Percentiles rank a stretch among this genome's conserved stretches.
Evolutionary conservation across 208 protist genomes (phyloP).

Genomic region (Spongospora subterranea): DNA sequence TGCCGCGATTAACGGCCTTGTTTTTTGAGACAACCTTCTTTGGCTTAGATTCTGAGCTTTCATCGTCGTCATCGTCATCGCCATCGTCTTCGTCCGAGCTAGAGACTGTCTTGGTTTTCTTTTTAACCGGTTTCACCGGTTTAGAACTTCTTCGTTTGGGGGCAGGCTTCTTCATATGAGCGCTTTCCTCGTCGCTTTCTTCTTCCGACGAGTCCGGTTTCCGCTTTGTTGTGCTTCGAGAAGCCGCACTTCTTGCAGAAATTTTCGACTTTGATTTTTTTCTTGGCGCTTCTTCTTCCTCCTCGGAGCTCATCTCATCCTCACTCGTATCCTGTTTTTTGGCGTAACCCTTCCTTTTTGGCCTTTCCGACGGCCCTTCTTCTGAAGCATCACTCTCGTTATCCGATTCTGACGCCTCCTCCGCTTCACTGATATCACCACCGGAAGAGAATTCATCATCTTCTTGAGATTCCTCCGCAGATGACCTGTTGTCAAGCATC

Average conservation of each 20-base stretch:
- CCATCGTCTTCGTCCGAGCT: not conserved
- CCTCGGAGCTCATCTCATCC: not conserved
- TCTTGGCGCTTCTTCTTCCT: not conserved
- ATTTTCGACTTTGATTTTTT: not conserved
- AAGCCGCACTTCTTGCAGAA: no score
- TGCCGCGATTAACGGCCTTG: no score
- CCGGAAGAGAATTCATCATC: not conserved
- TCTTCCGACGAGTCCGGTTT: no score
- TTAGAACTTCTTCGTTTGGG: no score
- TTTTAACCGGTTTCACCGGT: no score
- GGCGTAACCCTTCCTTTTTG: not conserved
- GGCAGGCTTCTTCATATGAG: no score
- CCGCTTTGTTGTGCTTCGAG: no score
- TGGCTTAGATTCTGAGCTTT: not conserved
- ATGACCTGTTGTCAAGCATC: not conserved
- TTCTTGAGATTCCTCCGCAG: not conserved
- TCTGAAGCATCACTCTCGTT: not conserved
- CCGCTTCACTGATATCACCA: not conserved
- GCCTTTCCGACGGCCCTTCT: not conserved
- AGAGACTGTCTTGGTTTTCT: no score
- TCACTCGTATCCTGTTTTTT: not conserved
- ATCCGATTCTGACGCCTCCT: not conserved
- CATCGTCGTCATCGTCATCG: not conserved
- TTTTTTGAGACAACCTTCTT: not conserved
- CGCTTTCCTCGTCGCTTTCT: no score